Evolutionary conservation across 768 basidiomycete species (phyloP), one percentile per base, ranked within the genome.

Genomic region (Phanerochaete carnosa): DNA sequence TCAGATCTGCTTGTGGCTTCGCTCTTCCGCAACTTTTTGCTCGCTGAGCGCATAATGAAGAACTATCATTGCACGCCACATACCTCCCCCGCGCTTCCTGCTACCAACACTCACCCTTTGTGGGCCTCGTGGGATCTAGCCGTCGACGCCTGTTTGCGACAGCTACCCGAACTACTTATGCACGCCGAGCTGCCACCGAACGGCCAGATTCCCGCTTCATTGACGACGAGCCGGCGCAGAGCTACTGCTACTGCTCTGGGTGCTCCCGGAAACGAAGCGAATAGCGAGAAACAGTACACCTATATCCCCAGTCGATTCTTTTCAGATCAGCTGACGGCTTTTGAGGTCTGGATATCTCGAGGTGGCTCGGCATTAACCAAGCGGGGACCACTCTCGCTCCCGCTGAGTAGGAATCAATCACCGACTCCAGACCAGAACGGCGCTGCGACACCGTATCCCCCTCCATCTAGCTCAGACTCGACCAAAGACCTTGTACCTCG

Each of bases 91-190:
- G 83, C 91, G 5, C 85, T 99, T 15, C 95, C 96, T 3, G 80
- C 94, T 9, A 98, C 96, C n/a, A 95, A 98, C 69, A 97, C 95
- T 4, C 97, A 99, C 69, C 86, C 90, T 1, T 79, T 99, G 13
- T 99, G 97, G 97, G 88, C 90, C 28, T 91, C 94, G 3, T 99
- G 97, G 97, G 97, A 98, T 74, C 84, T 97, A 13, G 96, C 96
- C 0, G 90, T 99, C 2, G 96, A 99, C 70, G 87, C 90, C 8
- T 96, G 94, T 69, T 78, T 99, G 32, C 85, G 93, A 9, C 97
- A 98, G 72, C 81, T 99, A n/a, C 95, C 95, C 1, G 86, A 91
- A 4, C 76, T 98, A 22, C 77, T 96, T 56, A 75, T 69, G 63
- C 65, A 75, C 56, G 61, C 68, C 2, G 66, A 66, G 4, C 63